A percentile compares a stretch with the other conserved stretches of the same genome.
Evolutionary conservation across 495 filamentous ascomycete genomes (phyloP).

Genomic region (Hypomontagnella submonticulosa): DNA sequence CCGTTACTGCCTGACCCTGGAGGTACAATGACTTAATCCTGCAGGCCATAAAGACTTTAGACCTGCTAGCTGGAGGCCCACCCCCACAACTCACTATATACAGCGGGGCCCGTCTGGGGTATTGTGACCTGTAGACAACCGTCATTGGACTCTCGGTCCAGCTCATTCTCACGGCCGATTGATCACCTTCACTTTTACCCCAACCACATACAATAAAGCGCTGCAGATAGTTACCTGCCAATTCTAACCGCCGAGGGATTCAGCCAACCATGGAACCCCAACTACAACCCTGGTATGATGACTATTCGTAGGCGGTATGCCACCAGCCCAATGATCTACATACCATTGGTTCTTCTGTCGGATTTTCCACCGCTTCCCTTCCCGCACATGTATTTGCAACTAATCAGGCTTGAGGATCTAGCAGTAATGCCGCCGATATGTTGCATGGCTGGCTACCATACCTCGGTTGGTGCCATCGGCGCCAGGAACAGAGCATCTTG

Average conservation of each 20-base stretch:
- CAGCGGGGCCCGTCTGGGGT: conserved; percentile 23
- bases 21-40: conserved; percentile 32
- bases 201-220: conserved; percentile 14
- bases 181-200: conserved; percentile 28
- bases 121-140: conserved; percentile 1
- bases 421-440: conserved; percentile 24
- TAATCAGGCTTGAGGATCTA: conserved; percentile 16
- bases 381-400: not conserved
- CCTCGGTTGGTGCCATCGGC: conserved; percentile 33
- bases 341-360: conserved; percentile 22
- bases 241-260: conserved; percentile 19
- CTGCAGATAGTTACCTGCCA: conserved; percentile 21
- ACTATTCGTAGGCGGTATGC: conserved; percentile 11
- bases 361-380: conserved; percentile 1
- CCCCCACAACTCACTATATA: conserved; percentile 27
- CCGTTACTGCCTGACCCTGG: too few species aligned
- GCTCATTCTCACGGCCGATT: not conserved
- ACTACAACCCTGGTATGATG: conserved; percentile 2
- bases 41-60: conserved; percentile 14
- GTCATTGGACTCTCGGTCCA: conserved; percentile 23
- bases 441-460: conserved; percentile 6
- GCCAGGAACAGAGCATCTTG: conserved; percentile 24
- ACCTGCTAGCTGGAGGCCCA: conserved; percentile 12
- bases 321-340: conserved; percentile 7
- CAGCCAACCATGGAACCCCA: conserved; percentile 15